Conservation (phyloP, 805 yeast genomes). For the Kuraishia cidri region DNA sequence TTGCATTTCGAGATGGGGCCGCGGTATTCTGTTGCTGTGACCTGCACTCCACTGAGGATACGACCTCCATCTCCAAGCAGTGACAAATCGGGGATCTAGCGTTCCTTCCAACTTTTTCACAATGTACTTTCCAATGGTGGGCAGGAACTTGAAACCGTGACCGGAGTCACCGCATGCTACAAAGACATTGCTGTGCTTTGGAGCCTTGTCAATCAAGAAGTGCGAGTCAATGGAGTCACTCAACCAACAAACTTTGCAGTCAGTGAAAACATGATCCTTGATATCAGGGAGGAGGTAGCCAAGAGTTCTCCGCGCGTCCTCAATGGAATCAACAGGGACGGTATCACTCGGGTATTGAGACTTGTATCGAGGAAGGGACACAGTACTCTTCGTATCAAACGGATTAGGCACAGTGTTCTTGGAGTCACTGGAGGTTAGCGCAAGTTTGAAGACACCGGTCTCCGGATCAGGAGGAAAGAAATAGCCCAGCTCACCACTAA, state of each 20-base stretch:
- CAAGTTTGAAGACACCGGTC: constrained; percentile 25
- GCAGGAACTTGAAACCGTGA: constrained; percentile 31
- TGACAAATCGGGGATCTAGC: constrained; percentile 9
- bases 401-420: constrained; percentile 15
- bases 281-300: constrained; percentile 24
- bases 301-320: constrained; percentile 17
- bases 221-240: constrained; percentile 23
- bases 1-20: constrained; percentile 8
- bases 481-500: constrained; percentile 31
- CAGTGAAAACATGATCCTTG: constrained; percentile 11
- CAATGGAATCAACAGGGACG: constrained; percentile 17
- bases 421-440: constrained; percentile 16
- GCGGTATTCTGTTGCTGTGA: constrained; percentile 6
- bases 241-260: constrained; percentile 10
- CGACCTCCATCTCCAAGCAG: constrained; percentile 21
- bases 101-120: constrained; percentile 13
- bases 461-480: constrained; percentile 37
- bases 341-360: constrained; percentile 18
- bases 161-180: constrained; percentile 34
- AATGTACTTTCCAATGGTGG: constrained; percentile 30
- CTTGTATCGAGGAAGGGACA: constrained; percentile 24
- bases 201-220: constrained; percentile 25
- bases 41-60: constrained; percentile 7
- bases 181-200: constrained; percentile 15
- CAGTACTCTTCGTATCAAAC: constrained; percentile 9